Evolutionary conservation across 2,329 filamentous ascomycete genomes (phyloP), one percentile per base, ranked within the genome.

Genomic region (Paramyrothecium roridum): DNA sequence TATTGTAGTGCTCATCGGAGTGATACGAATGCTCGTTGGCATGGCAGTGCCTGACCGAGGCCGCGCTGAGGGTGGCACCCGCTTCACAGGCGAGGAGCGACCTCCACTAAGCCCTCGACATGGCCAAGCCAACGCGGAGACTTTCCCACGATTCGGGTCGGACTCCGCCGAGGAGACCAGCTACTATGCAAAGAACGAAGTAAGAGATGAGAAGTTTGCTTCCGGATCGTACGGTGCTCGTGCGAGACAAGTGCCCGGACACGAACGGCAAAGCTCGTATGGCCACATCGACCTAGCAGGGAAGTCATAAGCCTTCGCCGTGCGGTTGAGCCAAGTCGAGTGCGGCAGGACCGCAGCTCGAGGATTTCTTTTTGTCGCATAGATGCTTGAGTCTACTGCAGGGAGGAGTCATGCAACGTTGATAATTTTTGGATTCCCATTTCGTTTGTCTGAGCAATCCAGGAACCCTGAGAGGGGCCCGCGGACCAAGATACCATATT

Each of bases 1-100:
- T 53, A 71, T 95, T 58, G 81, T 96, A 56, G 83, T 91, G 4
- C 78, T 97, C 37, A 79, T 90, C 50, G 95, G 91, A 50, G 72
- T 93, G 54, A 72, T 84, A 50, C 84, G 91, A 56, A 87, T 87
- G 26, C 71, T 86, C 55, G 78, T 80, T 34, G 79, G 86, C 54
- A 84, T 89, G 74, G 76, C 78, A 53, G 75, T 76, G 26, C 80
- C 80, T 2, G 85, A 86, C 53, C 85, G 84, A n/a, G 62, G 66
- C 23, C 63, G 67, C 26, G 65, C 60, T 6, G 86, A 89, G 64
- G 84, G 85, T 33, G 85, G 85, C 12, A 65, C 74, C 61, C 69
- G 67, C n/a, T 71, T 67, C 52, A 67, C 65, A 7, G 69, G 67
- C 37, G 67, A 69, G 17, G 61, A 66, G 33, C 61, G 68, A 46